A percentile compares a stretch with the other conserved stretches of the same genome.
phyloP scores from a whole-genome alignment of 2,329 filamentous ascomycete species.

The Cordyceps pruinosa region DNA sequence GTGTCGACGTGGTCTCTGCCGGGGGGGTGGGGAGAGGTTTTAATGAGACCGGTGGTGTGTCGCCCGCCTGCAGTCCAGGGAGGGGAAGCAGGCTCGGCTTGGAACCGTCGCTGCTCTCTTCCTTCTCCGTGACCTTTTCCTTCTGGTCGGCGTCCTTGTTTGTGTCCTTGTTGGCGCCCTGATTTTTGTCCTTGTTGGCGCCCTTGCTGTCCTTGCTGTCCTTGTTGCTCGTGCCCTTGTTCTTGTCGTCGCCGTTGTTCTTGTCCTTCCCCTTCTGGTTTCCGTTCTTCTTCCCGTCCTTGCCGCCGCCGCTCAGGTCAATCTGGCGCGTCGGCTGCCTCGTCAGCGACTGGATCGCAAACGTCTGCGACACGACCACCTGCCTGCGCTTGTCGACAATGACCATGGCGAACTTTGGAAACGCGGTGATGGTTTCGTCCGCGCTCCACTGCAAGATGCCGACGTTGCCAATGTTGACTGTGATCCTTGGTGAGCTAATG shows the following conservation, averaged over 20 bases:
- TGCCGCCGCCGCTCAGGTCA: neutral
- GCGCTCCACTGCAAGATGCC: constrained; percentile 19
- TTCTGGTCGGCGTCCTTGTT: neutral
- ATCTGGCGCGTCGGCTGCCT: constrained; percentile 1
- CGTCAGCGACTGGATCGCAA: constrained; percentile 12
- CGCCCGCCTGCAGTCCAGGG: neutral
- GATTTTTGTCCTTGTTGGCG: neutral
- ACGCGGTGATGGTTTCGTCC: constrained; percentile 16
- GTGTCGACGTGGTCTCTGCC: neutral
- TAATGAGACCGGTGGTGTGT: neutral
- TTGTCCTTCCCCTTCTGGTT: neutral
- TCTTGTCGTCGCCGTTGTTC: neutral
- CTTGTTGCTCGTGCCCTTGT: too few relatives aligned
- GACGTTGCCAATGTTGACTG: constrained; percentile 18
- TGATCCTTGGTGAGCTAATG: neutral
- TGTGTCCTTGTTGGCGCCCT: neutral
- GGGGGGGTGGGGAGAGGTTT: constrained; percentile 7
- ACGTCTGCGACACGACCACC: constrained; percentile 14
- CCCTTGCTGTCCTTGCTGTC: neutral
- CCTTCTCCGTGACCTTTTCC: neutral
- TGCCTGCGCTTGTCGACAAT: constrained; percentile 16
- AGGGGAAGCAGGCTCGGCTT: neutral
- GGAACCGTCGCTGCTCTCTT: neutral
- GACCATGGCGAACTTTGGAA: constrained; percentile 18
- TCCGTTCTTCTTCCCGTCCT: constrained; percentile 9